These are phyloP conservation scores for Cladorrhinum samala DNA, from an alignment of 495 filamentous ascomycete species.

Conservation along the genomic window DNA sequence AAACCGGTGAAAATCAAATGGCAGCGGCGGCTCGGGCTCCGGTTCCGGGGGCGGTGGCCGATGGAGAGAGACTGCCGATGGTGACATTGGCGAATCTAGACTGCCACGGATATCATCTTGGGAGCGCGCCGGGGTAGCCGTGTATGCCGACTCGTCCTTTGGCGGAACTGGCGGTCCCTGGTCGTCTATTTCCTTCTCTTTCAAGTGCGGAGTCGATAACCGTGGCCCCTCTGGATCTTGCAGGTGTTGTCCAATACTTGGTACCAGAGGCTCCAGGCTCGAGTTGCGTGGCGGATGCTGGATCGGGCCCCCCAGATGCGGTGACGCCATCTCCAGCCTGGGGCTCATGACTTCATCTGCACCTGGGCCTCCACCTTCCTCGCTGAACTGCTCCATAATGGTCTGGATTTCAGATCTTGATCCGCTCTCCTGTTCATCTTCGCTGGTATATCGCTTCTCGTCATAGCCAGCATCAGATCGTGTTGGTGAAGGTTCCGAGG, in stretches of 20 bases:
- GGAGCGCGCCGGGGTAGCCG: constrained; percentile 25
- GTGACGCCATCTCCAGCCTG: constrained; percentile 63
- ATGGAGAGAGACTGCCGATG: constrained; percentile 46
- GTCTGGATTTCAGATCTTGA: constrained; percentile 86
- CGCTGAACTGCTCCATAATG: constrained; percentile 86
- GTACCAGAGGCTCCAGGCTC: constrained; percentile 67
- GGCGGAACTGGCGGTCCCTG: constrained; percentile 45
- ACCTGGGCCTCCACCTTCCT: constrained; percentile 57
- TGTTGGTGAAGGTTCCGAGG: constrained; percentile 48
- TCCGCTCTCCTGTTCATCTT: constrained; percentile 55
- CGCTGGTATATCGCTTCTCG: constrained; percentile 44
- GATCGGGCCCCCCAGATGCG: constrained; percentile 54
- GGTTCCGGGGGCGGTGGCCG: constrained; percentile 75
- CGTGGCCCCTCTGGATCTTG: constrained; percentile 43
- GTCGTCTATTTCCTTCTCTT: constrained; percentile 39
- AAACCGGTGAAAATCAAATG: constrained; percentile 98
- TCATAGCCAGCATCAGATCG: constrained; percentile 52
- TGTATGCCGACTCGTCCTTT: constrained; percentile 37
- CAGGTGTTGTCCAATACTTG: constrained; percentile 36
- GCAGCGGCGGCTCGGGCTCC: constrained; percentile 80
- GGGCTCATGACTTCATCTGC: constrained; percentile 80
- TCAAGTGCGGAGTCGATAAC: constrained; percentile 32
- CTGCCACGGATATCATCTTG: constrained; percentile 31
- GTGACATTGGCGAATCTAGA: constrained; percentile 42
- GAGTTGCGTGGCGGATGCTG: constrained; percentile 78